phyloP scores from a whole-genome alignment of 192 early-diverging fungal species.

The Mortierella claussenii region DNA sequence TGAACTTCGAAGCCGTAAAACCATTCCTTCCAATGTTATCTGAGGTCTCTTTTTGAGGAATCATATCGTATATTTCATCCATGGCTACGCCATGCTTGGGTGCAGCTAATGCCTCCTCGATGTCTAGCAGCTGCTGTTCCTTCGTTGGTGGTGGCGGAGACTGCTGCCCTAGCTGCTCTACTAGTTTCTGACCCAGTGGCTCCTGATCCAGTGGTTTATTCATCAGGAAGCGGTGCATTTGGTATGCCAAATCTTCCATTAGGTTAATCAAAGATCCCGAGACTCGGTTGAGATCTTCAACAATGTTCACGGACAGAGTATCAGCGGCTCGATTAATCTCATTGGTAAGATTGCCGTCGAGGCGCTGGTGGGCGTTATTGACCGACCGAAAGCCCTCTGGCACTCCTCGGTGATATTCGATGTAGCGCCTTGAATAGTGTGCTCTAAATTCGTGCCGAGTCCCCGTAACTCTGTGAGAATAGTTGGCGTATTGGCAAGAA shows the following conservation, averaged over 20 bases:
- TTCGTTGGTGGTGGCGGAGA: not conserved
- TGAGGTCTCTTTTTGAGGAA: not conserved
- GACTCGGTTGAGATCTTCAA: not conserved
- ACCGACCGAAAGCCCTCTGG: not conserved
- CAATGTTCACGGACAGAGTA: not conserved
- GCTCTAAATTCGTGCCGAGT: not conserved
- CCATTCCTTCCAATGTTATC: conserved; percentile 26
- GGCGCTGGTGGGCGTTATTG: not conserved
- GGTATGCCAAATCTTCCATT: not conserved
- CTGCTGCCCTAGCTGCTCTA: too few species aligned
- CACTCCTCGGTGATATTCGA: not conserved
- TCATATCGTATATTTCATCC: not conserved
- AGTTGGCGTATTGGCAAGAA: conserved; percentile 10
- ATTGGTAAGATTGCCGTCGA: not conserved
- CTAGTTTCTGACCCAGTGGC: too few species aligned
- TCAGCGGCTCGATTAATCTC: not conserved
- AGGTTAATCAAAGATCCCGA: not conserved
- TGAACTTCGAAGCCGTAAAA: conserved; percentile 19
- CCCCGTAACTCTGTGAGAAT: conserved; percentile 15
- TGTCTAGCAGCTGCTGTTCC: not conserved
- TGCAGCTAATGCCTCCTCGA: not conserved
- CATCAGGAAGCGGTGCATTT: too few species aligned
- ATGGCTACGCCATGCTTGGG: not conserved
- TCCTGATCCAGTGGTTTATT: not conserved
- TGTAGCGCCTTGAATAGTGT: not conserved